These are phyloP conservation scores for Carex cristatella DNA, from an alignment of 176 grass and related monocot species.

Conservation along the genomic window DNA sequence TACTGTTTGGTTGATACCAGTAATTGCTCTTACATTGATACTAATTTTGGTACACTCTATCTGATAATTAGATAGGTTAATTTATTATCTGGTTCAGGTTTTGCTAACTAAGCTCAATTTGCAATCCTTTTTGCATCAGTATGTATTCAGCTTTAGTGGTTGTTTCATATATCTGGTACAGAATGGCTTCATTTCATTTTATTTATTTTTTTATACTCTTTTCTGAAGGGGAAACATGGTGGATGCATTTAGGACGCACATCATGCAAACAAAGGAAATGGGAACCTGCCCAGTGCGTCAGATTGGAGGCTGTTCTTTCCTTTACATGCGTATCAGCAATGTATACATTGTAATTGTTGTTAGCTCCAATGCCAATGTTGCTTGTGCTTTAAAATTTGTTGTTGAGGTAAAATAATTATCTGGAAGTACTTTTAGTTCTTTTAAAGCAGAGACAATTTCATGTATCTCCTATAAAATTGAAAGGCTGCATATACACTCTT, in stretches of 20 bases:
- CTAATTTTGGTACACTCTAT: neutral
- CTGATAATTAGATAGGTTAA: neutral
- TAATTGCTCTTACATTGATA: neutral
- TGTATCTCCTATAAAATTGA: neutral
- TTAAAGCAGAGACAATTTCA: neutral
- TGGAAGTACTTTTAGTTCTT: neutral
- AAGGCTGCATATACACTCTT: neutral
- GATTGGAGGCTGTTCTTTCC: constrained; percentile 88
- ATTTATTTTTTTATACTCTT: neutral
- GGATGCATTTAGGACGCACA: constrained; percentile 94
- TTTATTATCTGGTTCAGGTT: neutral
- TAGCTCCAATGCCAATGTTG: constrained; percentile 87
- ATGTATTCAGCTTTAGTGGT: neutral
- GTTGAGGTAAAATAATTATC: constrained; percentile 55
- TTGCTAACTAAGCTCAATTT: neutral
- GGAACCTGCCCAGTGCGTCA: constrained; percentile 83
- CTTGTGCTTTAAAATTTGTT: constrained; percentile 91
- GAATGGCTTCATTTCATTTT: neutral
- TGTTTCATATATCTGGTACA: neutral
- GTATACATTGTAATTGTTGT: constrained; percentile 91
- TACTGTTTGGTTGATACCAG: neutral
- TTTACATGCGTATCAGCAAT: constrained; percentile 96
- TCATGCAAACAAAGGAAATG: constrained; percentile 95
- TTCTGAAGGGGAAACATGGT: constrained; percentile 82
- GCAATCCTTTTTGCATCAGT: neutral